A percentile compares a stretch with the other conserved stretches of the same genome.
These are phyloP conservation scores for Arachis stenosperma DNA, from an alignment of 306 rosid species.

Conservation along the genomic window DNA sequence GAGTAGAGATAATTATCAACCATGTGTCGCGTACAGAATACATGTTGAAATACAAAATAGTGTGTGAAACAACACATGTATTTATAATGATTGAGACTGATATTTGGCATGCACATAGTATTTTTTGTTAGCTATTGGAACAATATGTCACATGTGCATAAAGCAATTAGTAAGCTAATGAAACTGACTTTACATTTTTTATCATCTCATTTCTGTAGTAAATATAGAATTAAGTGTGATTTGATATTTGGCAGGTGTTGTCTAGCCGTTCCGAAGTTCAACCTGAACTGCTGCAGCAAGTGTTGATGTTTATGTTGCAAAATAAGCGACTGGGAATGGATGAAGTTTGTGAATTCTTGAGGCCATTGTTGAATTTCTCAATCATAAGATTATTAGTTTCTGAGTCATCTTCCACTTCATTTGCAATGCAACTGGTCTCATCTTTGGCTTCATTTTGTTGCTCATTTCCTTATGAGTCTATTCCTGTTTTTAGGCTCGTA, in stretches of 20 bases:
- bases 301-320: conserved; percentile 64
- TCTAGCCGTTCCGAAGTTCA: conserved; percentile 72
- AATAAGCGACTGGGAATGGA: conserved; percentile 64
- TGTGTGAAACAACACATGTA: too few species aligned
- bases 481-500: conserved; percentile 74
- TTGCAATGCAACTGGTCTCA: conserved; percentile 63
- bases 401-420: conserved; percentile 56
- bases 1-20: too few species aligned
- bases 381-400: conserved; percentile 56
- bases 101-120: too few species aligned
- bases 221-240: conserved; percentile 37
- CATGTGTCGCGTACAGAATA: too few species aligned
- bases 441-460: conserved; percentile 75
- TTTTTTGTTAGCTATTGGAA: too few species aligned
- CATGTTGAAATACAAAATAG: too few species aligned
- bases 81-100: too few species aligned
- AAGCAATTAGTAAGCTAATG: too few species aligned
- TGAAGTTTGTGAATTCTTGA: conserved; percentile 70
- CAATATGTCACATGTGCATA: too few species aligned
- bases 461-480: conserved; percentile 61
- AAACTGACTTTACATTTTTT: too few species aligned
- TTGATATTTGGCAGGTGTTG: conserved; percentile 60
- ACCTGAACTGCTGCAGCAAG: conserved; percentile 79
- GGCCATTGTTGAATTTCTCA: conserved; percentile 67
- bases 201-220: too few species aligned